phyloP scores from a whole-genome alignment of 805 yeast genomes.

The Saccharomycopsis oosterbeekiorum region DNA sequence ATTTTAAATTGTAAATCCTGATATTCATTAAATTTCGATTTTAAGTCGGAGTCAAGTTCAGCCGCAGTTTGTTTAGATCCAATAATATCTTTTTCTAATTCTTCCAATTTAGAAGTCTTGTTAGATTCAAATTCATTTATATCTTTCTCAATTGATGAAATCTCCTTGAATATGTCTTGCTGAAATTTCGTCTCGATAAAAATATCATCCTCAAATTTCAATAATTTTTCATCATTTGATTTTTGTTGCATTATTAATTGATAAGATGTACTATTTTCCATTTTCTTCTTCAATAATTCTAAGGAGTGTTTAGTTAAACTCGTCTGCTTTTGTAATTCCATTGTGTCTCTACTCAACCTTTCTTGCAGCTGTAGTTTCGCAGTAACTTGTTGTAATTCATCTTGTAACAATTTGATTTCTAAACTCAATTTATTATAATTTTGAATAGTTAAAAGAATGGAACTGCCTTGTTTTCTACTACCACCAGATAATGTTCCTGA shows the following conservation, averaged over 20 bases:
- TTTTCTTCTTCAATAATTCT: constrained; percentile 42
- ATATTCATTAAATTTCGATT: constrained; percentile 39
- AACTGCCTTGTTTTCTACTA: constrained; percentile 51
- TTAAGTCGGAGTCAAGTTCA: constrained; percentile 31
- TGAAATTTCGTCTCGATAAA: constrained; percentile 27
- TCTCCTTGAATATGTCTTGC: constrained; percentile 31
- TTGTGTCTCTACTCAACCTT: constrained; percentile 38
- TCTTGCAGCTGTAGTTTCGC: constrained; percentile 34
- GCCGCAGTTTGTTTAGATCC: constrained; percentile 30
- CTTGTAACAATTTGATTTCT: constrained; percentile 33
- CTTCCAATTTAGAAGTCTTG: constrained; percentile 69
- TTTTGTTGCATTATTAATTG: constrained; percentile 42
- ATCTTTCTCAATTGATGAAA: constrained; percentile 54
- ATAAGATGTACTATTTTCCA: constrained; percentile 47
- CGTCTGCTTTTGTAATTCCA: constrained; percentile 46
- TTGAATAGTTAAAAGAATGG: constrained; percentile 57
- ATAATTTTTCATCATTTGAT: constrained; percentile 37
- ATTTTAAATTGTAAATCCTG: constrained; percentile 59
- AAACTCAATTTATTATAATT: constrained; percentile 41
- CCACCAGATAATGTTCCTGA: constrained; percentile 96
- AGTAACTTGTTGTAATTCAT: constrained; percentile 33
- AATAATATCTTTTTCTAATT: constrained; percentile 45
- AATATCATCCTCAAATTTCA: constrained; percentile 31
- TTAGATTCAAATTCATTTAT: constrained; percentile 72
- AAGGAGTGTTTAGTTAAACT: constrained; percentile 51